Evolutionary conservation across 805 yeast genomes (phyloP), one percentile per base, ranked within the genome.

Genomic region (Komagataella ulmi): DNA sequence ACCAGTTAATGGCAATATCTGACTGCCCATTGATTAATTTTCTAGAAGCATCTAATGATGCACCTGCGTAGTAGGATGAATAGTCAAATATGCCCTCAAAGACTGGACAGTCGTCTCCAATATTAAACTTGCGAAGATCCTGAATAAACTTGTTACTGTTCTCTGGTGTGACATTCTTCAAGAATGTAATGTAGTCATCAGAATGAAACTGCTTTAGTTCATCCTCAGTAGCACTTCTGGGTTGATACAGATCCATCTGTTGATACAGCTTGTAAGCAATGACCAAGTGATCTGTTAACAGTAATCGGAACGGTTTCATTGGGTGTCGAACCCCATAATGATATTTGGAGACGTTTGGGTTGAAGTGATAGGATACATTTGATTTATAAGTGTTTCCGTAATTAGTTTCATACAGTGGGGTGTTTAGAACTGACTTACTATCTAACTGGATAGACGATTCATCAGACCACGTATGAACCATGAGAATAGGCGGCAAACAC

Each of bases 261-360:
- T 88, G 88, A 65, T 90, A 88, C 48, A 91, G 70, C 53, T 88
- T 88, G 66, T 93, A 91, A 12, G 85, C 81, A 40, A 84, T 78
- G 50, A 91, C 91, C 55, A 91, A 70, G 64, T 90, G 96, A 67
- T 91, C 97, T 0, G 99, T 91, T 47, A 91, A 75, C 90, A 89
- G 84, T 55, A 93, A 72, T 57, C 99, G 72, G 65, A 90, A 88
- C 14, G 99, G 99, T 65, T 91, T 91, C 99, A 91, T 91, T n/a
- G 99, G 99, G 66, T 91, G 99, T 54, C 81, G 78, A 1, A 87
- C 85, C 17, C 99, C 99, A 65, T 87, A 90, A 61, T 90, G 97
- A 66, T 83, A 90, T 56, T 79, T 77, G 1, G 87, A 75, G 0
- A 83, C 95, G 51, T 83, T 80, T 23, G 89, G 86, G 65, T 89